Conservation (phyloP, 2,329 filamentous ascomycete genomes). For the Calonectria pauciramosa region DNA sequence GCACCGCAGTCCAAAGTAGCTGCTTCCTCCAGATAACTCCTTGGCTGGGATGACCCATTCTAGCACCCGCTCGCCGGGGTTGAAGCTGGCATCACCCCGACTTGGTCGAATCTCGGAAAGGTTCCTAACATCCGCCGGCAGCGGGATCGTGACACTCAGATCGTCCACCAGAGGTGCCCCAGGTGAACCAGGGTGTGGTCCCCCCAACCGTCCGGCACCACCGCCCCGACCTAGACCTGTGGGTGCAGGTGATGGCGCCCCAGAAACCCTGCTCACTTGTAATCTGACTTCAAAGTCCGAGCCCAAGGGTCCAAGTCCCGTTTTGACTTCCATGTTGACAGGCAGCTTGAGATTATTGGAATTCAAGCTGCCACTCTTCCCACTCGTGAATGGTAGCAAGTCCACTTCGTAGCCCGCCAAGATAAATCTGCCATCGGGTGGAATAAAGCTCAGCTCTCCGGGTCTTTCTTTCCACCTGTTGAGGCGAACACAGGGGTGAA, state of each 20-base stretch:
- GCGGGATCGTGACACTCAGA: conserved; percentile 81
- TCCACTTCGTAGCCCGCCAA: conserved; percentile 96
- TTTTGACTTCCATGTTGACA: conserved; percentile 84
- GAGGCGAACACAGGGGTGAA: conserved; percentile 94
- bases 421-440: conserved; percentile 94
- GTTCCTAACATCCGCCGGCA: conserved; percentile 85
- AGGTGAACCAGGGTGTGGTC: conserved; percentile 66
- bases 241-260: conserved; percentile 52
- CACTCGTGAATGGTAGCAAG: conserved; percentile 78
- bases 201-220: conserved; percentile 56
- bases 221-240: conserved; percentile 58
- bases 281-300: conserved; percentile 92
- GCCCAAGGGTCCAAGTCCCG: conserved; percentile 79
- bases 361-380: conserved; percentile 67
- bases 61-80: conserved; percentile 76
- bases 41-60: conserved; percentile 89
- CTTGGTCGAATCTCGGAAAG: conserved; percentile 85
- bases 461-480: conserved; percentile 91
- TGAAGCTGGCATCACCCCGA: conserved; percentile 87
- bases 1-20: conserved; percentile 82
- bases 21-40: conserved; percentile 76
- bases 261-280: conserved; percentile 76
- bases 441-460: conserved; percentile 94
- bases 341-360: conserved; percentile 82
- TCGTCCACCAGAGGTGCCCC: conserved; percentile 79